Base-by-base conservation (phyloP, 139 green algal genomes). In the Penium margaritaceum region DNA sequence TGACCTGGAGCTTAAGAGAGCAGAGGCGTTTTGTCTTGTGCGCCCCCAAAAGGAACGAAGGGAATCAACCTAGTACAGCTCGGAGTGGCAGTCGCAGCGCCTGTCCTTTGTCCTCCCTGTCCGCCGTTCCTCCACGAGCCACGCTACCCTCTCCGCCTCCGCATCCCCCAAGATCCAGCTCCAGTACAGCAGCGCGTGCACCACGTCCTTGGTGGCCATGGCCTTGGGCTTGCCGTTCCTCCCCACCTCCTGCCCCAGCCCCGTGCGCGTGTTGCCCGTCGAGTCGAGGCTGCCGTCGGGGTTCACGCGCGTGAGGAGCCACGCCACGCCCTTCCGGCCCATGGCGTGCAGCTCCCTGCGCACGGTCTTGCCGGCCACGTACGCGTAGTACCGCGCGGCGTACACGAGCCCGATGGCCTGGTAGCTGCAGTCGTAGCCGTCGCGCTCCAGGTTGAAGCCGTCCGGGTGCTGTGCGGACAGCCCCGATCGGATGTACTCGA, bases 241-340 rank as follows among this genome's bases (percentile, higher is more conserved):
- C 51, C 51, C 51, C 29, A 60, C 0, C 51, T 60, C 51, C 51
- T 60, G 51, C 51, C 24, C 51, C 24, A n/a, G 29, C 21, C 51
- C 51, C 51, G 51, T 60, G 51, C 51, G 51, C 51, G 51, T 60
- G 51, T 60, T 60, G n/a, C 51, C 51, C 51, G 51, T 60, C 51
- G 51, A n/a, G 51, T 60, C 30, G 24, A 60, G 51, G 24, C 12
- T 5, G 14, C 51, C 51, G n/a, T 24, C 14, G 24, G 17, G 24
- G 30, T 27, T 24, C 51, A 60, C 51, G 24, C 51, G 51, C 51
- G n/a, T 60, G 5, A 60, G 5, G 24, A 60, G n/a, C 51, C 51
- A 60, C 14, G 17, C 51, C n/a, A 5, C n/a, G n/a, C 51, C 51
- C 24, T 24, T n/a, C 51, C 51, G 51, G 24, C 51, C 51, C 5